phyloP scores from a whole-genome alignment of 805 yeast species.

The Cyberlindnera mycetangii region DNA sequence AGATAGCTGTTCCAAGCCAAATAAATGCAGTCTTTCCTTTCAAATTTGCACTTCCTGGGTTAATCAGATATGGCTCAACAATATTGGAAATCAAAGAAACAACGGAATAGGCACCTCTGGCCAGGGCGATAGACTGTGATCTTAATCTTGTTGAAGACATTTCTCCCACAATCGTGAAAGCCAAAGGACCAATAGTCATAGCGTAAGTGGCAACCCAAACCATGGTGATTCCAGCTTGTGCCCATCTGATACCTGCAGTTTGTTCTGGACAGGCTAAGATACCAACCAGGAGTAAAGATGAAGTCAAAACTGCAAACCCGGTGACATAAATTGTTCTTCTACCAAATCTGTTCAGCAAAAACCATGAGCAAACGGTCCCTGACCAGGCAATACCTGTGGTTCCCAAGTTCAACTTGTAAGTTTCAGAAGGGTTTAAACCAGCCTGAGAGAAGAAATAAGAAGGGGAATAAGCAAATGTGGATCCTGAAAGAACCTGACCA shows the following conservation, averaged over 20 bases:
- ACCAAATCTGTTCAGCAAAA: conserved; percentile 30
- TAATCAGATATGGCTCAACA: conserved; percentile 49
- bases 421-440: conserved; percentile 35
- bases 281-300: conserved; percentile 17
- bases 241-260: conserved; percentile 20
- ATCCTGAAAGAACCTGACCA: conserved; percentile 45
- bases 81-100: conserved; percentile 33
- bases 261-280: conserved; percentile 17
- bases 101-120: conserved; percentile 30
- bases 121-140: conserved; percentile 37
- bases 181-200: conserved; percentile 38
- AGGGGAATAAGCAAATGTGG: conserved; percentile 43
- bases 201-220: conserved; percentile 30
- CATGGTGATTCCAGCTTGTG: conserved; percentile 21
- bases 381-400: conserved; percentile 32
- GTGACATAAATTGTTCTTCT: conserved; percentile 29
- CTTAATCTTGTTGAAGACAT: conserved; percentile 38
- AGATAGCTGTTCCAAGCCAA: conserved; percentile 29
- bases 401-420: conserved; percentile 35
- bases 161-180: conserved; percentile 37
- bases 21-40: conserved; percentile 49
- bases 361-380: conserved; percentile 34
- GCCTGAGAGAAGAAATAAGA: conserved; percentile 48
- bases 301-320: conserved; percentile 28
- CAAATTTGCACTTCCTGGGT: conserved; percentile 44